A percentile compares a stretch with the other conserved stretches of the same genome.
These are phyloP conservation scores for Globisporangium emineosum DNA, from an alignment of 352 stramenopile genomes.

Conservation along the genomic window DNA sequence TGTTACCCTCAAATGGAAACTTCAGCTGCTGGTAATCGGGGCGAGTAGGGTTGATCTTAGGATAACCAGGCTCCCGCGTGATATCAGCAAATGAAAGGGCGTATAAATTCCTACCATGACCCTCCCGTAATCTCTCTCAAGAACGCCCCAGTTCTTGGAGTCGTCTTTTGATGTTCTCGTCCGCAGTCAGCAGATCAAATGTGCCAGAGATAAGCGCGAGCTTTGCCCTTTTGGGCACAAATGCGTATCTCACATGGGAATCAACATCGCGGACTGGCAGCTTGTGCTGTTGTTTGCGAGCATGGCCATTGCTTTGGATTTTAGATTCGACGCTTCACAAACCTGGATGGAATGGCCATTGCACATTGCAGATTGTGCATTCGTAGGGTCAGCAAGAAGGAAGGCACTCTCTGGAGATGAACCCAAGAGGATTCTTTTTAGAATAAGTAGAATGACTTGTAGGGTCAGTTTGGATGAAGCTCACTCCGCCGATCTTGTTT, in stretches of 20 bases:
- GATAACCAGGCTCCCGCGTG: background rate
- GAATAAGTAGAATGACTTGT: too few species aligned
- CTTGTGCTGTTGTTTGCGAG: background rate
- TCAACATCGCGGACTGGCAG: background rate
- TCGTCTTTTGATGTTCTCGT: too few species aligned
- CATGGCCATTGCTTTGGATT: too few species aligned
- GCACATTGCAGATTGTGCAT: background rate
- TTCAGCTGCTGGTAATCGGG: constrained; percentile 1
- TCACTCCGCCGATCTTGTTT: too few species aligned
- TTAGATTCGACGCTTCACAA: background rate
- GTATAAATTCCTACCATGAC: background rate
- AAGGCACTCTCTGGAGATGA: too few species aligned
- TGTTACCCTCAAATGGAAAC: background rate
- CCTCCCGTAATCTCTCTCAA: background rate
- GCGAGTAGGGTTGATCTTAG: constrained; percentile 10
- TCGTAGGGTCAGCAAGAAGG: background rate
- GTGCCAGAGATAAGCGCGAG: background rate
- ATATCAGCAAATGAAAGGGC: background rate
- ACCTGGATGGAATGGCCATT: background rate
- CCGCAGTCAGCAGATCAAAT: background rate
- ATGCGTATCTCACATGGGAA: background rate
- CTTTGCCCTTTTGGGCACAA: background rate
- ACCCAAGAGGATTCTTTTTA: too few species aligned
- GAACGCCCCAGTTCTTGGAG: too few species aligned
- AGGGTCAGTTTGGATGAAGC: too few species aligned